Evolutionary conservation across 2,329 filamentous ascomycete genomes (phyloP).

Genomic region (Cladobotryum mycophilum): DNA sequence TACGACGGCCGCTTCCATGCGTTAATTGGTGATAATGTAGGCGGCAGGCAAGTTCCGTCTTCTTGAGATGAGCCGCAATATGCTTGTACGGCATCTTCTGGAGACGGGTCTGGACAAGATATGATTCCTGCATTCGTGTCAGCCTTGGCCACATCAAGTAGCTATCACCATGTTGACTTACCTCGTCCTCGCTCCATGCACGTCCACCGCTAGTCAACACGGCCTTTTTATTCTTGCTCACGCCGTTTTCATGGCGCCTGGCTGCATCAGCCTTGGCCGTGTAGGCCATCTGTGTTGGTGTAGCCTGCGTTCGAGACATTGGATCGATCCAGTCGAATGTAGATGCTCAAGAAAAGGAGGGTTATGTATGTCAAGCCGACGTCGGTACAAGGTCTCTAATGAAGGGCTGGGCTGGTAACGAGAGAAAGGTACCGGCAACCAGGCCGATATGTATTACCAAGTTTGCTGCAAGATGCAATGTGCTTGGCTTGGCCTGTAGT

Average conservation of each 20-base stretch:
- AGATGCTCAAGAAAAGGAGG: not conserved
- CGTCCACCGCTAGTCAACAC: constrained; percentile 68
- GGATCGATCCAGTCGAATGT: not conserved
- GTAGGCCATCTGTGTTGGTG: constrained; percentile 39
- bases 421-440: no score
- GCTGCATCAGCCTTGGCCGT: constrained; percentile 47
- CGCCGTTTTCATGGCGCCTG: constrained; percentile 52
- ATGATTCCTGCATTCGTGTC: constrained; percentile 59
- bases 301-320: constrained; percentile 48
- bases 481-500: no score
- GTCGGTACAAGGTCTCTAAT: no score
- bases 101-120: constrained; percentile 74
- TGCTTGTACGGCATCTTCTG: constrained; percentile 91
- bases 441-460: no score
- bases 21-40: constrained; percentile 83
- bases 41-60: constrained; percentile 81
- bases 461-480: no score
- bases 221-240: constrained; percentile 60
- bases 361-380: not conserved
- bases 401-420: no score
- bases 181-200: constrained; percentile 83
- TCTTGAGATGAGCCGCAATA: constrained; percentile 77
- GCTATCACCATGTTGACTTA: constrained; percentile 32
- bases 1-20: constrained; percentile 73
- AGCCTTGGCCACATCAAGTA: constrained; percentile 8